phyloP scores from a whole-genome alignment of 768 basidiomycete genomes.

The Polyporus arcularius region DNA sequence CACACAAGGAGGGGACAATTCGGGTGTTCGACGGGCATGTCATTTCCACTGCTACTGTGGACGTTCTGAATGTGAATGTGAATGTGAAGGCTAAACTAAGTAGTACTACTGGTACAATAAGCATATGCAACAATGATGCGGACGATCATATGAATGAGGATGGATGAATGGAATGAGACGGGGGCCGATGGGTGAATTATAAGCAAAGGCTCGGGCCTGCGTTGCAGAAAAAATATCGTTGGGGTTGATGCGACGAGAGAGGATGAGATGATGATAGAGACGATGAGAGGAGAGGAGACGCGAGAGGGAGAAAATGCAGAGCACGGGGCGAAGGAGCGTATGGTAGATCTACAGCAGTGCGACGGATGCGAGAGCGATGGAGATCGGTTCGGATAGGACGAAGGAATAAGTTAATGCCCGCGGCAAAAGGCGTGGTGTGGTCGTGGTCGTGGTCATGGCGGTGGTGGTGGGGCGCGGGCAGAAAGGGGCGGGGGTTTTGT shows the following conservation, averaged over 20 bases:
- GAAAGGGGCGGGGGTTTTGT: slow-evolving; percentile 5
- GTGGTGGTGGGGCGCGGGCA: background rate
- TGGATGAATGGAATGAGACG: background rate
- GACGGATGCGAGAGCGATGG: background rate
- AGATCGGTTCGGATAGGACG: background rate
- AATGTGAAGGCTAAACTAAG: background rate
- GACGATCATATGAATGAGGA: slow-evolving; percentile 5
- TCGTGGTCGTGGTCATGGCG: background rate
- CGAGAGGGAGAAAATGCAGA: background rate
- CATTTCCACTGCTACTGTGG: background rate
- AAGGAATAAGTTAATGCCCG: slow-evolving; percentile 11
- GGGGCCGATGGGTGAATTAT: background rate
- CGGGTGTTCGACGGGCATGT: background rate
- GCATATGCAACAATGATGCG: background rate
- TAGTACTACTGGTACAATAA: slow-evolving; percentile 10
- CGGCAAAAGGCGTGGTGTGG: background rate
- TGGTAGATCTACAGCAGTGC: background rate
- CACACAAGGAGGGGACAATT: background rate
- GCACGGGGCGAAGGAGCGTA: background rate
- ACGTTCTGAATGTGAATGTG: no score
- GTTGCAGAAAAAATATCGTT: background rate
- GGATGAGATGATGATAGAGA: no score
- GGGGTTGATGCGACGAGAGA: background rate
- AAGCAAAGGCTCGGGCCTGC: background rate
- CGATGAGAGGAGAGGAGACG: background rate